Base-by-base conservation (phyloP, 2,329 filamentous ascomycete genomes). In the Gaeumannomyces sp. region DNA sequence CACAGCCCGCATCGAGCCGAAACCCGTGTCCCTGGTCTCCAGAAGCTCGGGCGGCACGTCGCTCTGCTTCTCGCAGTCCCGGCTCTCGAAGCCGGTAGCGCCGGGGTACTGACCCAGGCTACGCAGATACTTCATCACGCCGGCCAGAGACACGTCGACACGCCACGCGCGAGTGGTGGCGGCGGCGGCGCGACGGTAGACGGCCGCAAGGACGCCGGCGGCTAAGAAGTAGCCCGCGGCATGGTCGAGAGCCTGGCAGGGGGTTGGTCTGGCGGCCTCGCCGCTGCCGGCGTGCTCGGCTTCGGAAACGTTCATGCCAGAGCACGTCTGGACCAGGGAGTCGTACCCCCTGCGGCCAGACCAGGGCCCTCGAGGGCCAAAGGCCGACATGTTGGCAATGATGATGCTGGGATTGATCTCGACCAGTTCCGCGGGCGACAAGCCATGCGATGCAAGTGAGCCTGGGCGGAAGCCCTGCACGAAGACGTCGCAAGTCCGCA, bases 221-320 rank as follows among this genome's bases (percentile, higher is more conserved):
- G 84, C 83, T 0, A 87, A 76, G 27, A 86, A 74, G 64, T 83
- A 86, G 0, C 85, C 85, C 0, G 77, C 77, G 0, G 78, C 81
- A 66, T 87, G 83, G 69, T 87, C 85, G 0, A 87, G 75, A 0
- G 80, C 83, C 71, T 87, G 84, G 64, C 80, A 84, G 0, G 84
- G 84, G 38, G 79, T 73, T 0, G 78, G 73, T 1, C 77, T 80
- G 0, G 78, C 79, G 62, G 83, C 80, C 69, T 83, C 80, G 71
- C 83, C 80, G 80, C 81, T 83, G 4, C 81, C 81, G 6, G 87
- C 83, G 4, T 88, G 80, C 66, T 88, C 85, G 2, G 76, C 77
- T 6, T 73, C 65, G 25, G 80, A 71, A 7, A 69, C 71, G 56
- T 64, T 67, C 31, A 69, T 64, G 1, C 89, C 89, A 68, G 82